Evolutionary conservation across 2,329 filamentous ascomycete genomes (phyloP).

Genomic region (Ophiostoma populinum): DNA sequence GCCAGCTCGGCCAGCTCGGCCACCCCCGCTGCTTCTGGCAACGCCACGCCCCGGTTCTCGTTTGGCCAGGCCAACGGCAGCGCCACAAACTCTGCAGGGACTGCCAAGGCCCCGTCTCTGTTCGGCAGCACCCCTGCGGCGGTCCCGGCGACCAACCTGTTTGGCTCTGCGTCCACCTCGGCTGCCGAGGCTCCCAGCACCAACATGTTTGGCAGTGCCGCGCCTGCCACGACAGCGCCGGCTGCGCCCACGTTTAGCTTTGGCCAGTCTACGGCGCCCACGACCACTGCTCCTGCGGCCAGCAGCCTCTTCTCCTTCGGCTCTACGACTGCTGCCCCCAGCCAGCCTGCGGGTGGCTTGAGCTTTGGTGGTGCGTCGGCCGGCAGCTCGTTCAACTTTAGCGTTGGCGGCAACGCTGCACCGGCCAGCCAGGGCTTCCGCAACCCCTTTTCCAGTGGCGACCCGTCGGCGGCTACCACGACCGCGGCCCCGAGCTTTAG

Average conservation of each 20-base stretch:
- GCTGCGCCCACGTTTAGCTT: slow-evolving; percentile 7
- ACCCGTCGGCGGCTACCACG: slow-evolving; percentile 10
- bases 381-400: slow-evolving; percentile 23
- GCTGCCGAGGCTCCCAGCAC: slow-evolving; percentile 1
- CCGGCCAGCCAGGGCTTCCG: slow-evolving; percentile 17
- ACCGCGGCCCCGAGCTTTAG: slow-evolving; percentile 18
- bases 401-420: slow-evolving; percentile 15
- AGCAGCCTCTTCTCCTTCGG: slow-evolving; percentile 8
- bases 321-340: not conserved
- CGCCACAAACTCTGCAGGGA: not conserved
- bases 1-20: too few relatives aligned
- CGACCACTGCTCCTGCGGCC: not conserved
- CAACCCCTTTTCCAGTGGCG: slow-evolving; percentile 21
- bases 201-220: slow-evolving; percentile 5
- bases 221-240: not conserved
- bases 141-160: not conserved
- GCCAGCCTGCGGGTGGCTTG: not conserved
- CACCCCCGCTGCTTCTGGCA: slow-evolving; percentile 1
- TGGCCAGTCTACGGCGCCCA: slow-evolving; percentile 3
- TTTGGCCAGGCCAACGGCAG: slow-evolving; percentile 8
- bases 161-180: not conserved
- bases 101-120: slow-evolving; percentile 13
- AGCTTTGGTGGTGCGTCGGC: slow-evolving; percentile 11
- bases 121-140: slow-evolving; percentile 16
- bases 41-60: slow-evolving; percentile 5